Evolutionary conservation across 2,329 filamentous ascomycete species (phyloP).

Genomic region (Xenosphaeropsis pyriputrescens): DNA sequence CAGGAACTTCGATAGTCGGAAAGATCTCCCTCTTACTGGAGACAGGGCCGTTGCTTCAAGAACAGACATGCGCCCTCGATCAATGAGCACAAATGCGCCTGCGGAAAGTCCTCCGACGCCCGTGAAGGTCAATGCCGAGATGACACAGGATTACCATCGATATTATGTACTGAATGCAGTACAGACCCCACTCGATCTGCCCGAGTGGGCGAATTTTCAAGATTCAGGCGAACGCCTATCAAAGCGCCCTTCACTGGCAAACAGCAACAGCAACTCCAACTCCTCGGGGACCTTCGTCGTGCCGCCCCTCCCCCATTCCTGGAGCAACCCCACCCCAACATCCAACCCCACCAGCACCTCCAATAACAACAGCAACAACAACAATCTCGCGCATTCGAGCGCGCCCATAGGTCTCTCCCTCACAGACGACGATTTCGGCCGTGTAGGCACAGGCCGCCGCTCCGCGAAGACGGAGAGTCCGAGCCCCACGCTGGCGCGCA

Average conservation of each 20-base stretch:
- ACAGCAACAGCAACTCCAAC: slow-evolving; percentile 1
- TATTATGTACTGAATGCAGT: slow-evolving; percentile 15
- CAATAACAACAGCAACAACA: slow-evolving; percentile 12
- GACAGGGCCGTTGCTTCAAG: slow-evolving; percentile 14
- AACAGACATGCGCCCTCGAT: not conserved
- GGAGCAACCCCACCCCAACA: slow-evolving; percentile 16
- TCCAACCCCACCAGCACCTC: slow-evolving; percentile 9
- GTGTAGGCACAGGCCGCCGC: slow-evolving; percentile 4
- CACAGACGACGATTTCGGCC: slow-evolving; percentile 40
- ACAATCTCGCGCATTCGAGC: no score
- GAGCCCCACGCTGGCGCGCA: slow-evolving; percentile 17
- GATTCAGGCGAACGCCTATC: slow-evolving; percentile 5
- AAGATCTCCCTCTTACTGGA: slow-evolving; percentile 56
- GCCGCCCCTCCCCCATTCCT: slow-evolving; percentile 14
- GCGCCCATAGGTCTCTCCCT: slow-evolving; percentile 34
- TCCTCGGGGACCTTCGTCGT: slow-evolving; percentile 3
- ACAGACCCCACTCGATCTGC: slow-evolving; percentile 14
- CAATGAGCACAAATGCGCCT: slow-evolving; percentile 11
- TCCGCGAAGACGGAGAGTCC: slow-evolving; percentile 3
- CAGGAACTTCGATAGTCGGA: slow-evolving; percentile 83
- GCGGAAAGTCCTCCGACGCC: slow-evolving; percentile 5
- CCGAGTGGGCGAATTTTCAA: slow-evolving; percentile 10
- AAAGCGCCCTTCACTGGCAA: slow-evolving; percentile 8
- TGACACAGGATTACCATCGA: slow-evolving; percentile 9
- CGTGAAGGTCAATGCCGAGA: slow-evolving; percentile 12